Evolutionary conservation across 192 early-diverging fungal genomes (phyloP).

Genomic region (Oehlia diaphana): DNA sequence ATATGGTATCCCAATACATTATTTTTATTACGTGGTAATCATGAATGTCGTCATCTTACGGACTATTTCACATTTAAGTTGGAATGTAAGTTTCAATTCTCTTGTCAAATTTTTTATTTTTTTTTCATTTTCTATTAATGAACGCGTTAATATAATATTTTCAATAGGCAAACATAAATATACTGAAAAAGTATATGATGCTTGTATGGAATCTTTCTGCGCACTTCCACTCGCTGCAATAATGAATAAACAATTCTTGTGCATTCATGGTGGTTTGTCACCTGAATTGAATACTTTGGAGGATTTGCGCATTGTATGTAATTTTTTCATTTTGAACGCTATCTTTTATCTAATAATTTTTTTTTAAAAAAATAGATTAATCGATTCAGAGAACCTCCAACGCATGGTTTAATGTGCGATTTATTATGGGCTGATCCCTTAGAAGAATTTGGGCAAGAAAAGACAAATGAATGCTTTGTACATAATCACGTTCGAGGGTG

Average conservation of each 20-base stretch:
- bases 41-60: slow-evolving; percentile 96
- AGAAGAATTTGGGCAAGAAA: slow-evolving; percentile 96
- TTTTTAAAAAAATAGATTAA: slow-evolving; percentile 66
- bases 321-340: not conserved
- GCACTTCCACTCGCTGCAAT: slow-evolving; percentile 88
- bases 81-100: slow-evolving; percentile 71
- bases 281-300: slow-evolving; percentile 92
- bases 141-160: not conserved
- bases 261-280: slow-evolving; percentile 94
- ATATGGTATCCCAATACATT: slow-evolving; percentile 86
- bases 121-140: not conserved
- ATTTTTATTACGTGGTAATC: slow-evolving; percentile 92
- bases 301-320: slow-evolving; percentile 68
- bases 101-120: not conserved
- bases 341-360: no score
- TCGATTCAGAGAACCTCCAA: slow-evolving; percentile 91
- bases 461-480: slow-evolving; percentile 82
- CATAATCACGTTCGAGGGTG: slow-evolving; percentile 95
- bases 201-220: slow-evolving; percentile 89
- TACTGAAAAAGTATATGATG: slow-evolving; percentile 86
- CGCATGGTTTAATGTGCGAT: slow-evolving; percentile 95
- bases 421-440: slow-evolving; percentile 93
- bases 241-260: slow-evolving; percentile 95
- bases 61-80: slow-evolving; percentile 98
- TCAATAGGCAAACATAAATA: slow-evolving; percentile 88